Conservation (phyloP, 306 rosid genomes). For the Canavalia gladiata region DNA sequence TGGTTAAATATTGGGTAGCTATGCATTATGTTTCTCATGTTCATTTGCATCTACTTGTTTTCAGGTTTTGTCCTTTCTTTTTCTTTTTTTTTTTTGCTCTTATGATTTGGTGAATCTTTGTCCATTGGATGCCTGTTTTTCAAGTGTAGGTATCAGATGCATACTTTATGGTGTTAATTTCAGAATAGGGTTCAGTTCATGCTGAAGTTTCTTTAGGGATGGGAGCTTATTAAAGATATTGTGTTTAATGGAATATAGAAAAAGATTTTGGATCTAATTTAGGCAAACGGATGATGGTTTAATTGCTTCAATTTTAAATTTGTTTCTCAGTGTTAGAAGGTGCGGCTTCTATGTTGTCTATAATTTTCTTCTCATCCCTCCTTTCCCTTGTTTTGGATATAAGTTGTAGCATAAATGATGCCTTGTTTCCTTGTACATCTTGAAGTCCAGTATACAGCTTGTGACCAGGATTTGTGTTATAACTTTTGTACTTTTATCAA, state of each 20-base stretch:
- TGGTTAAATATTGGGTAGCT: neutral
- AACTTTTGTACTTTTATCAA: neutral
- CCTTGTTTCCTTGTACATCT: neutral
- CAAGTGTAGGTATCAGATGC: neutral
- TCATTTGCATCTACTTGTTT: neutral
- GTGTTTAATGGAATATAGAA: conserved; percentile 1
- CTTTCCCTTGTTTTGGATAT: neutral
- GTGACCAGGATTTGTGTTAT: neutral
- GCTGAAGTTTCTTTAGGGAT: neutral
- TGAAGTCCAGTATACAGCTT: neutral
- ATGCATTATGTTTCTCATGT: neutral
- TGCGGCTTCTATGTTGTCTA: neutral
- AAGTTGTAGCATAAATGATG: neutral
- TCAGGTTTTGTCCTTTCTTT: neutral
- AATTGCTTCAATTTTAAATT: neutral
- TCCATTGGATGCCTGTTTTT: conserved; percentile 15
- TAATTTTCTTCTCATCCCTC: neutral
- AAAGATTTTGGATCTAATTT: neutral
- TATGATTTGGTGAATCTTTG: conserved; percentile 19
- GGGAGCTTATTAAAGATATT: neutral
- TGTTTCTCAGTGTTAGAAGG: neutral
- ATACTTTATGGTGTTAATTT: neutral
- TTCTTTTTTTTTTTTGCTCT: neutral
- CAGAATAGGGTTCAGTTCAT: neutral
- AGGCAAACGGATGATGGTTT: neutral